Evolutionary conservation across 2,329 filamentous ascomycete genomes (phyloP).

Genomic region (Talaromyces sp.): DNA sequence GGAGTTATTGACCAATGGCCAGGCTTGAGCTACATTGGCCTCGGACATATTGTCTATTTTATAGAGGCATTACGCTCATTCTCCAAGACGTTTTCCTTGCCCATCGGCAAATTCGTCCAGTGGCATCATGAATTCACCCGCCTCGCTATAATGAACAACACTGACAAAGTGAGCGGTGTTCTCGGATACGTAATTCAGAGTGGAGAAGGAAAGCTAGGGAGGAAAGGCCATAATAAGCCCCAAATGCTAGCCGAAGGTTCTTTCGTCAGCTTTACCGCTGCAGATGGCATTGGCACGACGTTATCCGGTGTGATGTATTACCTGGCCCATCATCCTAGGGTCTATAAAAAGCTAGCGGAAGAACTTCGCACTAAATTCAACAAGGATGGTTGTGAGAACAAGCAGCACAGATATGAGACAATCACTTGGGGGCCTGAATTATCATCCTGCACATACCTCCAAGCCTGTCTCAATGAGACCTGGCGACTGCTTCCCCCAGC

Average conservation of each 20-base stretch:
- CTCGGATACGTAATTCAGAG: neutral
- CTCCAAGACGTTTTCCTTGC: neutral
- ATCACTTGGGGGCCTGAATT: neutral
- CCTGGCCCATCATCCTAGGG: neutral
- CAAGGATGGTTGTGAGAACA: neutral
- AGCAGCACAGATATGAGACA: neutral
- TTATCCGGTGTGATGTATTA: neutral
- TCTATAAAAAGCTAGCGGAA: neutral
- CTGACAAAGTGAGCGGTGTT: neutral
- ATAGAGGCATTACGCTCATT: neutral
- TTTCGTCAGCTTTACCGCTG: neutral
- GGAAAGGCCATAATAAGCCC: neutral
- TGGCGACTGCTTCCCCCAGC: neutral
- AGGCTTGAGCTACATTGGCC: too few species aligned
- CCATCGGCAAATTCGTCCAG: neutral
- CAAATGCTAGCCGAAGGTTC: neutral
- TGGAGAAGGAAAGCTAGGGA: neutral
- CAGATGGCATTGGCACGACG: neutral
- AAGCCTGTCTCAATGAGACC: neutral
- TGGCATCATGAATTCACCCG: neutral
- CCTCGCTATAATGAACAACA: neutral
- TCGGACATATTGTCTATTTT: too few species aligned
- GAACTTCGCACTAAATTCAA: neutral
- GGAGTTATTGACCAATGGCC: too few species aligned
- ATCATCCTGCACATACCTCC: neutral